Evolutionary conservation across 257 asterid genomes (phyloP), one percentile per base, ranked within the genome.

Genomic region (Scutellaria galericulata): DNA sequence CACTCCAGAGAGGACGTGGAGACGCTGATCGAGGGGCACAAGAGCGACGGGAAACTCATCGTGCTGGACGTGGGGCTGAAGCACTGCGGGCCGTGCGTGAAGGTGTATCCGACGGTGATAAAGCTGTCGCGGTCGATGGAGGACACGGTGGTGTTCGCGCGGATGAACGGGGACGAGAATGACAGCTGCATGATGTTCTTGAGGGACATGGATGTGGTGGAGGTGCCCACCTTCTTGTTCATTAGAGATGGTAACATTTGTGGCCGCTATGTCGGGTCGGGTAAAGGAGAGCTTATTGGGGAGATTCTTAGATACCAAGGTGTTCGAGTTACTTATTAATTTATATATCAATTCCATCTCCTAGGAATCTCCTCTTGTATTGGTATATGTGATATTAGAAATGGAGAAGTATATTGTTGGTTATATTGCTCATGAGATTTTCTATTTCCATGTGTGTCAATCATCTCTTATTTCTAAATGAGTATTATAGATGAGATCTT

Each of bases 131-230:
- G 78, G 42, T 91, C 93, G 64, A 94, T 94, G 99, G 79, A 65
- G 41, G 99, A 89, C 15, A 42, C 86, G 22, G 99, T 80, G 45
- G 93, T 89, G 0, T 94, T 94, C 13, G 99, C 99, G 1, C 75
- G 99, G 74, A 94, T 94, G 99, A 94, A 94, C 58, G 99, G 99
- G 0, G 99, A 94, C 65, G 99, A 94, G 80, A 94, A 94, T 14
- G 96, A 94, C 0, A 91, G 99, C 76, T 94, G 99, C 52, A 94
- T 94, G 99, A 58, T 86, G 78, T 94, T 94, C 80, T 79, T 94
- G 97, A 68, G 79, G 58, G 97, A 94, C 40, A 90, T 88, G 97
- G 46, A 91, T 2, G 97, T 94, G 56, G 75, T 91, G 68, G 96
- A 94, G 55, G 99, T 94, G 72, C 99, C 99, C 0, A 94, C 99